Percentiles rank a stretch among this genome's conserved stretches.
phyloP scores from a whole-genome alignment of 2,329 filamentous ascomycete species.

The Eutypa lata region DNA sequence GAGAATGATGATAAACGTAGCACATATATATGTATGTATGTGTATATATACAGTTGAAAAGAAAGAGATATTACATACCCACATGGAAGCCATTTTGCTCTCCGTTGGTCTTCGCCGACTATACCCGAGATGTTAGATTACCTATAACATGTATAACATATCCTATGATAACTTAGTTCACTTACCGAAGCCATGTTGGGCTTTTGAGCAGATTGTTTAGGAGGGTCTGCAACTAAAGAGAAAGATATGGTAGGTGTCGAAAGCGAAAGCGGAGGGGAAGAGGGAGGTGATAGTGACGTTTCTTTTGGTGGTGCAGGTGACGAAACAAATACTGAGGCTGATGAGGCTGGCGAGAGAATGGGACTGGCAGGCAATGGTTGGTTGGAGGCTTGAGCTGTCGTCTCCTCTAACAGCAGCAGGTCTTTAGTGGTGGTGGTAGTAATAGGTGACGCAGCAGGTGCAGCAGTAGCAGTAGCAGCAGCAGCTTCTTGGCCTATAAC shows the following conservation, averaged over 20 bases:
- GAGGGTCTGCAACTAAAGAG: slow-evolving; percentile 23
- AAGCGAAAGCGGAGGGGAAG: slow-evolving; percentile 28
- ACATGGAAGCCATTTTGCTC: slow-evolving; percentile 26
- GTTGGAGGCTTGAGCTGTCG: slow-evolving; percentile 19
- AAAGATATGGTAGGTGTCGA: slow-evolving; percentile 22
- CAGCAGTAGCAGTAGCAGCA: slow-evolving; percentile 5
- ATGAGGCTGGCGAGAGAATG: slow-evolving; percentile 17
- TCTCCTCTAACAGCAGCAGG: slow-evolving; percentile 6
- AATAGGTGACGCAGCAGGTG: slow-evolving; percentile 19
- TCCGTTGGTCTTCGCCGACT: slow-evolving; percentile 28
- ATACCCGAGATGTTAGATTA: not conserved
- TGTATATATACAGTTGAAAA: not conserved
- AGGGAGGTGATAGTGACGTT: slow-evolving; percentile 25
- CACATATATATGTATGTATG: no score
- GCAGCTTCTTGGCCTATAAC: no score
- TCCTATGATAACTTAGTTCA: not conserved
- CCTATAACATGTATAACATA: not conserved
- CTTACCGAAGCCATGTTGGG: slow-evolving; percentile 57
- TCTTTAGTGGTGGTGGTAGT: slow-evolving; percentile 4
- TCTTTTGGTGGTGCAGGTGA: slow-evolving; percentile 24
- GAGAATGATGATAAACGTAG: no score
- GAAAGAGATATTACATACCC: slow-evolving; percentile 20
- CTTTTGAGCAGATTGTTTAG: slow-evolving; percentile 24
- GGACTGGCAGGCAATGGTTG: slow-evolving; percentile 28
- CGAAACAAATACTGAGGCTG: slow-evolving; percentile 3